These are phyloP conservation scores for Tuber borchii DNA, from an alignment of 495 filamentous ascomycete species.

Conservation along the genomic window DNA sequence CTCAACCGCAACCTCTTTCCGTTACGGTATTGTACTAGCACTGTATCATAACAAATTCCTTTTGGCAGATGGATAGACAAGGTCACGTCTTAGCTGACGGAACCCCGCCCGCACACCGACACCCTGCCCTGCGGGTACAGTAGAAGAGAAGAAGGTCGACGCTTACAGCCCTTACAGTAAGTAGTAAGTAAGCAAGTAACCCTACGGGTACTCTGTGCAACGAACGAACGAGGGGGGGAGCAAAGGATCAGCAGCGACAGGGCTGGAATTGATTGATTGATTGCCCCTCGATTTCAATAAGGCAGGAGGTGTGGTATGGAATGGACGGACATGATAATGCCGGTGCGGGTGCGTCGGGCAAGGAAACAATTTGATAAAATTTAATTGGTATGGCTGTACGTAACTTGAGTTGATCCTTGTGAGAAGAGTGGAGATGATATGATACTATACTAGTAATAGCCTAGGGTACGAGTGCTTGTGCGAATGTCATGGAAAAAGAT, in stretches of 20 bases:
- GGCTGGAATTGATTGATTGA: background rate
- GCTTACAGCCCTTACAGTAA: background rate
- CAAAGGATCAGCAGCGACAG: background rate
- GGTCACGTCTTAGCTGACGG: background rate
- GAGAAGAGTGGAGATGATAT: background rate
- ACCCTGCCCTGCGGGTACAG: too few relatives aligned
- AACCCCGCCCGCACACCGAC: background rate
- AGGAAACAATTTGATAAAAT: background rate
- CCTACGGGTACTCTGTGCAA: background rate
- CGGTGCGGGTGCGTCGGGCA: background rate
- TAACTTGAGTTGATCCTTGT: background rate
- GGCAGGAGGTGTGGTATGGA: background rate
- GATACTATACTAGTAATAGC: background rate
- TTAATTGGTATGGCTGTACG: background rate
- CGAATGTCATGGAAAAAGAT: too few relatives aligned
- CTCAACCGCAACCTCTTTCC: background rate
- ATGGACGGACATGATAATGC: background rate
- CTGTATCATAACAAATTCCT: background rate
- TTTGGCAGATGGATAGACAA: background rate
- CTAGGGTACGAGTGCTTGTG: too few relatives aligned
- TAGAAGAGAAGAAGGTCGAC: background rate
- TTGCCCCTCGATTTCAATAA: background rate
- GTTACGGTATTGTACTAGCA: background rate
- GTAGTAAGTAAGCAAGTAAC: background rate
- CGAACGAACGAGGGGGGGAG: background rate